Conservation (phyloP, 768 basidiomycete species). For the Russula vinacea region DNA sequence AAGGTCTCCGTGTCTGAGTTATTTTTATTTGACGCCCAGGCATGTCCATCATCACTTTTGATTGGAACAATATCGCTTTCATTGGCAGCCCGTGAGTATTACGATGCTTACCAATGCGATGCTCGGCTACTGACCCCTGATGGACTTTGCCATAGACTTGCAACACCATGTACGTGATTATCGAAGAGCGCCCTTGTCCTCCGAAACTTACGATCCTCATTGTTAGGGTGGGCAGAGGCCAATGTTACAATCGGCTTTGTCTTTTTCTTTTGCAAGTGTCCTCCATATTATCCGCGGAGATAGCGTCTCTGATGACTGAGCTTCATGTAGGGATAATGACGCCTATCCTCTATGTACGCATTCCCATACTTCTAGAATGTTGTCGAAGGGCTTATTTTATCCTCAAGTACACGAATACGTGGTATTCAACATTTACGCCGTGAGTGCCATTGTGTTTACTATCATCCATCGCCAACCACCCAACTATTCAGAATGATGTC, state of each 20-base stretch:
- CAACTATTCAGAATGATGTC: conserved; percentile 41
- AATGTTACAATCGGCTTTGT: conserved; percentile 56
- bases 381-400: background rate
- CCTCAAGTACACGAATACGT: conserved; percentile 37
- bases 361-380: background rate
- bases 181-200: background rate
- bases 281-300: background rate
- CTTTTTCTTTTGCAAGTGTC: conserved; percentile 43
- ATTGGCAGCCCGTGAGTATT: conserved; percentile 30
- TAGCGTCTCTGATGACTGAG: conserved; percentile 12
- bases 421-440: conserved; percentile 41
- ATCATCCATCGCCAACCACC: background rate
- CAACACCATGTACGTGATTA: conserved; percentile 56
- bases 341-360: conserved; percentile 38
- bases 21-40: conserved; percentile 23
- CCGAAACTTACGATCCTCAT: conserved; percentile 2
- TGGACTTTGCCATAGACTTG: conserved; percentile 39
- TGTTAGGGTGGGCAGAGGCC: conserved; percentile 64
- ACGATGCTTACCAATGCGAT: background rate
- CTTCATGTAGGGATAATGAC: conserved; percentile 39
- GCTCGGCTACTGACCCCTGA: background rate
- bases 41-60: conserved; percentile 78
- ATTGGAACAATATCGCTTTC: conserved; percentile 55
- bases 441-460: conserved; percentile 30
- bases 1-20: background rate